Conservation (phyloP, 306 rosid species). For the Malus fusca region DNA sequence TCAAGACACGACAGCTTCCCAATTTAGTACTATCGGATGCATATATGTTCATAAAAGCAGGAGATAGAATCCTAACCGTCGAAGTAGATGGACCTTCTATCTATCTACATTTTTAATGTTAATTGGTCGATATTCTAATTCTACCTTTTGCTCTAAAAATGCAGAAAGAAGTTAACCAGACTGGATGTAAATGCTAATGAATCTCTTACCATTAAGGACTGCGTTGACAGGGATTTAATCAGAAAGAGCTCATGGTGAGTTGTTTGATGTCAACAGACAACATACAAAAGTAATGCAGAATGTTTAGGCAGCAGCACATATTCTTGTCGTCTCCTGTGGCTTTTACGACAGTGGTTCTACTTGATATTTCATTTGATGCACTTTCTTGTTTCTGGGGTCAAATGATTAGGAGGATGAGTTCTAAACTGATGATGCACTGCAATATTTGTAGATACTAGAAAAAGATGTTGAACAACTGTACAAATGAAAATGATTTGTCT, state of each 20-base stretch:
- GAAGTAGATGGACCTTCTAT: too few relatives aligned
- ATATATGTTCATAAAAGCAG: too few relatives aligned
- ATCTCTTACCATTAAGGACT: constrained; percentile 62
- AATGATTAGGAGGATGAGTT: not conserved
- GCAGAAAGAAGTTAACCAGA: constrained; percentile 80
- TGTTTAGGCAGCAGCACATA: not conserved
- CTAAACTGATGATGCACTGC: too few relatives aligned
- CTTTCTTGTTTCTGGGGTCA: not conserved
- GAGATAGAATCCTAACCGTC: too few relatives aligned
- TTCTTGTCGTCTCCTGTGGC: not conserved
- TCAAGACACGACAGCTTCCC: too few relatives aligned
- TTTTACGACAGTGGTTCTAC: not conserved
- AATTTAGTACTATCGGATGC: too few relatives aligned
- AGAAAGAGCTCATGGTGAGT: constrained; percentile 77
- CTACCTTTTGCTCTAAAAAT: constrained; percentile 17
- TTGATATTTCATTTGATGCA: not conserved
- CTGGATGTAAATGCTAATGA: constrained; percentile 85
- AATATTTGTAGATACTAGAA: too few relatives aligned
- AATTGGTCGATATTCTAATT: not conserved
- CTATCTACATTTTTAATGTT: not conserved
- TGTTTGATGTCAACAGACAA: constrained; percentile 1
- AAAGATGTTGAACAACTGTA: too few relatives aligned
- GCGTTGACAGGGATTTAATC: constrained; percentile 59
- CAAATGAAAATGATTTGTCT: not conserved
- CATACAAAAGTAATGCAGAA: not conserved